Evolutionary conservation across 2,329 filamentous ascomycete species (phyloP).

Genomic region (Fusarium nisikadoi): DNA sequence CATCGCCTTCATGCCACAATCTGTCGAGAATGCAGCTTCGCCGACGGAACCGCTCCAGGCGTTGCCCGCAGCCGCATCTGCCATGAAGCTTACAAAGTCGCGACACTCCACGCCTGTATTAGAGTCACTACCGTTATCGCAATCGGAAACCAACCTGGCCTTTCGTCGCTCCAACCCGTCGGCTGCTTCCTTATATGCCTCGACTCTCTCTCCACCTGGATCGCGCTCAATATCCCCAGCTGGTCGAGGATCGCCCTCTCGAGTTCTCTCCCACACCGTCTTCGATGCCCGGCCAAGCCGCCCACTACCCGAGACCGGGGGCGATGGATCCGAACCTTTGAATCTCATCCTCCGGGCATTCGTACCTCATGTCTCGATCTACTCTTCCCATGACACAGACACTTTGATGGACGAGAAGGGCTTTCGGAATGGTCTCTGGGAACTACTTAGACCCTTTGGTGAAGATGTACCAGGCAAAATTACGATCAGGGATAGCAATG

Average conservation of each 20-base stretch:
- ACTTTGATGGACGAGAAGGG: conserved; percentile 84
- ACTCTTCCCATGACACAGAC: conserved; percentile 88
- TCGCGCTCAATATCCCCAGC: conserved; percentile 76
- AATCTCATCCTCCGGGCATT: conserved; percentile 84
- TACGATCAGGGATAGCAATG: conserved; percentile 88
- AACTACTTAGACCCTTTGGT: conserved; percentile 89
- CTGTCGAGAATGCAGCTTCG: conserved; percentile 68
- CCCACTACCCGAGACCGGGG: conserved; percentile 56
- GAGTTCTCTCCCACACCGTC: conserved; percentile 67
- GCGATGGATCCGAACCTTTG: conserved; percentile 64
- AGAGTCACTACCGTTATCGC: conserved; percentile 58
- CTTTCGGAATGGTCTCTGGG: conserved; percentile 82
- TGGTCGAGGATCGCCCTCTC: conserved; percentile 67
- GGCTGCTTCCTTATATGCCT: conserved; percentile 71
- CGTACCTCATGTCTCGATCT: conserved; percentile 87
- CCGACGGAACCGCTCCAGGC: conserved; percentile 75
- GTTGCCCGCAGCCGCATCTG: conserved; percentile 72
- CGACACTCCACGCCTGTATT: conserved; percentile 67
- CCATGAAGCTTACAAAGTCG: conserved; percentile 68
- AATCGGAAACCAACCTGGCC: conserved; percentile 64
- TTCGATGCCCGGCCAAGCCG: conserved; percentile 60
- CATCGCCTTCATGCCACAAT: conserved; percentile 72
- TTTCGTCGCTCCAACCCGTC: conserved; percentile 66
- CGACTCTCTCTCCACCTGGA: conserved; percentile 73
- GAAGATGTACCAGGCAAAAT: conserved; percentile 89